phyloP scores from a whole-genome alignment of 495 filamentous ascomycete species.

The Patellaria atrata region DNA sequence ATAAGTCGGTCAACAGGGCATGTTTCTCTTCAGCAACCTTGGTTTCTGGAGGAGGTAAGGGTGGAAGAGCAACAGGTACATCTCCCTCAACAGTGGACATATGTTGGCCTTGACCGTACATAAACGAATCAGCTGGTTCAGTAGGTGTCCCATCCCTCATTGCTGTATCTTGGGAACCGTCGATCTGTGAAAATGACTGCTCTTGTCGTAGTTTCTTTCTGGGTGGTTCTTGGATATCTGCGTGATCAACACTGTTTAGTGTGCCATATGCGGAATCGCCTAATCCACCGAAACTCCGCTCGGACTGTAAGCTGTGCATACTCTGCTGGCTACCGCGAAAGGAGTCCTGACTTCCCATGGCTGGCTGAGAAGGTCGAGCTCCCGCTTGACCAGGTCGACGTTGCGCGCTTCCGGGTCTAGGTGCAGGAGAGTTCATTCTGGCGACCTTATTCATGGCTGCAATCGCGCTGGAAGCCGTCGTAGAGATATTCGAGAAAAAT shows the following conservation, averaged over 20 bases:
- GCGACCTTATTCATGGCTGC: conserved; percentile 86
- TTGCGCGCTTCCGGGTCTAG: conserved; percentile 34
- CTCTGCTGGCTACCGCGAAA: conserved; percentile 52
- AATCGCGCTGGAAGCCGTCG: conserved; percentile 78
- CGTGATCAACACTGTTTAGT: conserved; percentile 19
- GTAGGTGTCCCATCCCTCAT: conserved; percentile 61
- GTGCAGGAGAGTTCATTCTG: conserved; percentile 73
- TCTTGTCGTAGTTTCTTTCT: conserved; percentile 58
- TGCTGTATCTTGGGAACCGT: conserved; percentile 28
- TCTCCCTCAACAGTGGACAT: conserved; percentile 38
- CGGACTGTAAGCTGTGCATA: conserved; percentile 46
- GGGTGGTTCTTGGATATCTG: conserved; percentile 58
- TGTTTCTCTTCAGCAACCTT: conserved; percentile 59
- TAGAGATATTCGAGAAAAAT: conserved; percentile 92
- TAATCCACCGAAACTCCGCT: conserved; percentile 44
- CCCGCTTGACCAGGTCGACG: conserved; percentile 33
- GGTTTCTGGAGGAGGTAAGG: conserved; percentile 52
- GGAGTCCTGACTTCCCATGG: conserved; percentile 48
- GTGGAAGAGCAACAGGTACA: conserved; percentile 43
- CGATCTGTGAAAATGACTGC: conserved; percentile 24
- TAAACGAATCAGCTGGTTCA: conserved; percentile 75
- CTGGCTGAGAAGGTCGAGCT: conserved; percentile 48
- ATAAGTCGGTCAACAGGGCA: conserved; percentile 70
- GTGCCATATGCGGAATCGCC: conserved; percentile 41
- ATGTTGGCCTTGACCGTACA: conserved; percentile 47